phyloP scores from a whole-genome alignment of 495 filamentous ascomycete genomes.

The Pyronema domesticum region DNA sequence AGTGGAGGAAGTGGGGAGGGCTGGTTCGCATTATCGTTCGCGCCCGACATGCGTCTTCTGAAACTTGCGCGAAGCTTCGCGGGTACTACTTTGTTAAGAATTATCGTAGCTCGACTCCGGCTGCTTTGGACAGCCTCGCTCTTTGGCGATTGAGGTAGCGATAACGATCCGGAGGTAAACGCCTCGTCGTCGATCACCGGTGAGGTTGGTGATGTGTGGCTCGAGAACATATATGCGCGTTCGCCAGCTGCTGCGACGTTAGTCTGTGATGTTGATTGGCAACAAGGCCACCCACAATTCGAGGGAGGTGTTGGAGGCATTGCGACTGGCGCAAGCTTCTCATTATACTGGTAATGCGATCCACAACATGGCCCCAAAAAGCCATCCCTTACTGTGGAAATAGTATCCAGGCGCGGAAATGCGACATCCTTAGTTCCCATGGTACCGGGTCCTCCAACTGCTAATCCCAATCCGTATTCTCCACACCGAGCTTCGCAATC shows the following conservation, averaged over 20 bases:
- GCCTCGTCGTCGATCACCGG: constrained; percentile 22
- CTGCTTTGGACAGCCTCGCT: constrained; percentile 11
- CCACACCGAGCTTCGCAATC: constrained; percentile 5
- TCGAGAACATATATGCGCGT: constrained; percentile 14
- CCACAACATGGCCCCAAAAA: constrained; percentile 5
- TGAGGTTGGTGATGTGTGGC: constrained; percentile 8
- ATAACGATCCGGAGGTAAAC: constrained; percentile 19
- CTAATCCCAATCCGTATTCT: constrained; percentile 15
- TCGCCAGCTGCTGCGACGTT: constrained; percentile 12
- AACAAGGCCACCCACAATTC: constrained; percentile 15
- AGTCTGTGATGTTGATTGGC: background rate
- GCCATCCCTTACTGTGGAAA: background rate
- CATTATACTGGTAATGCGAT: constrained; percentile 12
- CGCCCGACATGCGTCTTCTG: constrained; percentile 18
- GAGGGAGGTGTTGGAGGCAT: constrained; percentile 24
- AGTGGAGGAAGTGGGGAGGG: constrained; percentile 13
- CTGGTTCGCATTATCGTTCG: constrained; percentile 12
- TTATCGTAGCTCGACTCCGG: constrained; percentile 15
- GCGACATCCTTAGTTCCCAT: constrained; percentile 2
- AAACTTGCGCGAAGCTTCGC: constrained; percentile 19
- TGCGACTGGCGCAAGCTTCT: constrained; percentile 16
- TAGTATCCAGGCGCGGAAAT: background rate
- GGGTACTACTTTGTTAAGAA: constrained; percentile 20
- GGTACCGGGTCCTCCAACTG: constrained; percentile 3
- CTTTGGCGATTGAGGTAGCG: constrained; percentile 19